Conservation (phyloP, 225 moss, liverwort and hornwort species). For the Rhytidiadelphus loreus region DNA sequence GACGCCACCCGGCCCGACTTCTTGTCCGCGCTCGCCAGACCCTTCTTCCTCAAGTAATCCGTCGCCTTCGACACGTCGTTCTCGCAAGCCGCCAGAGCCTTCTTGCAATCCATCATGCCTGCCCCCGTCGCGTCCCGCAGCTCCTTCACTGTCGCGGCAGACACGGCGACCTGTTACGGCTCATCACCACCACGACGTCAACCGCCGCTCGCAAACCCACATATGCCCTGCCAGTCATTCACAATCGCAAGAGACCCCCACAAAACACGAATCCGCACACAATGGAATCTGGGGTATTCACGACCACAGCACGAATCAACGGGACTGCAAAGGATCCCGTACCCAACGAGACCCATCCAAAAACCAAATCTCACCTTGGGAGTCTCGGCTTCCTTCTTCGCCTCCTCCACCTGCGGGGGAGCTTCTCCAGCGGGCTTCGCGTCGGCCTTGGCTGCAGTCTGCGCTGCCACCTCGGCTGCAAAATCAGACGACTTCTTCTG, state of each 20-base stretch:
- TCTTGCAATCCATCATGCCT: slow-evolving; percentile 99
- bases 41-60: slow-evolving; percentile 78
- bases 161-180: slow-evolving; percentile 35
- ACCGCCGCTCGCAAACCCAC: neutral
- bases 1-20: slow-evolving; percentile 75
- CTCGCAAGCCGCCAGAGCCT: slow-evolving; percentile 58
- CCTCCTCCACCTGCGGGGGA: slow-evolving; percentile 19
- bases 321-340: neutral
- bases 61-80: slow-evolving; percentile 71
- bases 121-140: slow-evolving; percentile 75
- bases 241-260: neutral
- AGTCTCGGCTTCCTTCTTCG: slow-evolving; percentile 5
- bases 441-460: slow-evolving; percentile 38
- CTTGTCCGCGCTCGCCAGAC: slow-evolving; percentile 89
- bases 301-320: neutral
- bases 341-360: neutral
- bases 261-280: neutral
- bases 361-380: slow-evolving; percentile 16
- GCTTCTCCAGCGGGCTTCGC: slow-evolving; percentile 12
- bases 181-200: neutral
- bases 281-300: neutral
- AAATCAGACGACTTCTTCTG: slow-evolving; percentile 50
- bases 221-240: neutral
- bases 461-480: slow-evolving; percentile 58
- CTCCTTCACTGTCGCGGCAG: slow-evolving; percentile 65